A percentile compares a stretch with the other conserved stretches of the same genome.
Evolutionary conservation across 345 rosid species (phyloP).

Genomic region (Eucalyptus grandis): DNA sequence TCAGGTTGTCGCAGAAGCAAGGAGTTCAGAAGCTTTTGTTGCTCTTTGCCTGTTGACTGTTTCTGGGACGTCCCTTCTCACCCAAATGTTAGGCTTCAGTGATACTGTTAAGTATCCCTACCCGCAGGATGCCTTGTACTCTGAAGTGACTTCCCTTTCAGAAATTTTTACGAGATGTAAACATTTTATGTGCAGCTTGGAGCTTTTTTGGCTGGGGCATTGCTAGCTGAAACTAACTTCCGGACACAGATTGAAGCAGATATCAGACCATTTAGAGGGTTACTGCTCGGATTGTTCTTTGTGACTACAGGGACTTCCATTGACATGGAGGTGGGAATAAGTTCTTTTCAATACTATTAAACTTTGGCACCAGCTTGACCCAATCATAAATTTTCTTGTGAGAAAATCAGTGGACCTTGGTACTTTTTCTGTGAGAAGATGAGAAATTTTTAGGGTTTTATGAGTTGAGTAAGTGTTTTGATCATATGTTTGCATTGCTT

Average conservation of each 20-base stretch:
- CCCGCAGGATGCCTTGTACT: neutral
- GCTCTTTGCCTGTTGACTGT: slow-evolving; percentile 93
- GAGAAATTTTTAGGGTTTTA: neutral
- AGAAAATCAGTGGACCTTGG: neutral
- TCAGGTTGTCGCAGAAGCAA: slow-evolving; percentile 93
- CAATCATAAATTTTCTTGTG: neutral
- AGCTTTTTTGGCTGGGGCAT: slow-evolving; percentile 95
- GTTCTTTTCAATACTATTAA: neutral
- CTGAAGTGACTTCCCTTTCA: neutral
- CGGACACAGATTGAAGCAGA: slow-evolving; percentile 98
- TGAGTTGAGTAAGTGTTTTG: neutral
- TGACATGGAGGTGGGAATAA: slow-evolving; percentile 70
- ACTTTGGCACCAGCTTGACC: neutral
- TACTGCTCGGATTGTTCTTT: slow-evolving; percentile 92
- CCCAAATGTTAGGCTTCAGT: slow-evolving; percentile 90
- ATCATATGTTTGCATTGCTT: neutral
- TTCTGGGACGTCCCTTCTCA: slow-evolving; percentile 85
- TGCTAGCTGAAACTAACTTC: slow-evolving; percentile 92
- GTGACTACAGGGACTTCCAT: slow-evolving; percentile 94
- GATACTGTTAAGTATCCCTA: slow-evolving; percentile 57
- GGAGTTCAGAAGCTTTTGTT: slow-evolving; percentile 95
- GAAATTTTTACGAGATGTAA: neutral
- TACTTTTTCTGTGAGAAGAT: neutral
- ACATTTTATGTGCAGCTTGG: slow-evolving; percentile 56
- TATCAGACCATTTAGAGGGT: slow-evolving; percentile 95